Base-by-base conservation (phyloP, 305 asterid species). In the Nicotiana rustica region DNA sequence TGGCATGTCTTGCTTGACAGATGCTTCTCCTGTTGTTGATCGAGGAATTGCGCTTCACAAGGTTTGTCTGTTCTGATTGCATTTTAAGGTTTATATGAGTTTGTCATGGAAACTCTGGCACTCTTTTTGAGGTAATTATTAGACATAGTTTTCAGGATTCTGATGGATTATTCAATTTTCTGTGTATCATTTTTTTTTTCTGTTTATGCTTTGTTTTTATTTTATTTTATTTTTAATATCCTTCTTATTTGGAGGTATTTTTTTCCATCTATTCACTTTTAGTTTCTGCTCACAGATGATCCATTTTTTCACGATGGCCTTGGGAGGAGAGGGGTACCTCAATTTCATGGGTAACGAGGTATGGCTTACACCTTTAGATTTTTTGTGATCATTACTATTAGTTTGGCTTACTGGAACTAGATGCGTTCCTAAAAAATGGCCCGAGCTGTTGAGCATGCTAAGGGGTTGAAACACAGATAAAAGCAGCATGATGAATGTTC, bases 271-370 rank as follows among this genome's bases (percentile, higher is more conserved):
- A 75, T 52, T 75, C 29, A 75, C 80, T 75, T 52, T 29, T 52
- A 25, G 64, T 64, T 75, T 75, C 68, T 70, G 75, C 85, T 15
- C 82, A 88, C 97, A 96, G 99, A 96, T 96, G 97, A 96, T 96
- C 85, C 99, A 96, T 86, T 96, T 93, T 88, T 76, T 95, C 81
- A 95, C 99, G 0, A 93, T 95, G 98, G 95, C 98, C 83, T 86
- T 95, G 85, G 99, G 98, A 86, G 99, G 99, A 90, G 99, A 93
- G 80, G 99, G 98, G 36, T 95, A 96, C 89, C 97, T 96, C 77
- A 93, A 90, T 90, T 96, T 96, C 93, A 95, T 96, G 99, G 99
- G 99, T 85, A 96, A 96, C 70, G 99, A 96, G 98, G 99, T 94
- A 85, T 15, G 29, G 7, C 66, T 29, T 73, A 25, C 80, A 76